Evolutionary conservation across 2,329 filamentous ascomycete genomes (phyloP), one percentile per base, ranked within the genome.

Genomic region (Neonectria sp.): DNA sequence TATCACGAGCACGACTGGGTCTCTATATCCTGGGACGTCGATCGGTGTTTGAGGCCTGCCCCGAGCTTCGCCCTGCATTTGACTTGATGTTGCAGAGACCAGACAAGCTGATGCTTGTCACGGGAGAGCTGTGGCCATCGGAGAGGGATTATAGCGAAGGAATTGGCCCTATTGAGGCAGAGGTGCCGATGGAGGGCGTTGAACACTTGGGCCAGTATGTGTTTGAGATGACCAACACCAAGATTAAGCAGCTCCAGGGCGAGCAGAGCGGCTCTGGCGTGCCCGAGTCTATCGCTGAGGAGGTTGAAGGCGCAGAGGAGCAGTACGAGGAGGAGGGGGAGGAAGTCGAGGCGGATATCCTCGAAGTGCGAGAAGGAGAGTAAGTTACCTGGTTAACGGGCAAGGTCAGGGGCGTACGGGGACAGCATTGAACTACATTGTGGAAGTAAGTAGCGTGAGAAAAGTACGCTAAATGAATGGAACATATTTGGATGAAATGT

Each of bases 171-270:
- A 83, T 89, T 7, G 82, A 85, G 2, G 87, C 87, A 13, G 87
- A 89, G 74, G 91, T 90, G 1, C 86, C 90, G 24, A 98, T 99
- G 93, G 93, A 95, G 75, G 90, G 93, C 37, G 91, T 98, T 1
- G 95, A 99, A 83, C 96, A 99, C 83, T 81, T 99, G 40, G 96
- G 96, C 0, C 93, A 97, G 82, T 99, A 98, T 80, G 95, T 99
- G 25, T 97, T 90, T 79, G 94, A 99, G 80, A 99, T 99, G 94
- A 97, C 95, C 4, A 89, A 92, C 53, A 89, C 87, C 1, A 86
- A 82, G 76, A 71, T 88, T 40, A 80, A 84, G 76, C 85, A 89
- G 75, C 69, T 90, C 52, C 81, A 83, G 57, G 80, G 75, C 11
- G 85, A 79, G 52, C 77, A 77, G 57, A 77, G 77, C 3, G 69